These are phyloP conservation scores for Diplodia scrobiculata DNA, from an alignment of 2,329 filamentous ascomycete genomes.

Conservation along the genomic window DNA sequence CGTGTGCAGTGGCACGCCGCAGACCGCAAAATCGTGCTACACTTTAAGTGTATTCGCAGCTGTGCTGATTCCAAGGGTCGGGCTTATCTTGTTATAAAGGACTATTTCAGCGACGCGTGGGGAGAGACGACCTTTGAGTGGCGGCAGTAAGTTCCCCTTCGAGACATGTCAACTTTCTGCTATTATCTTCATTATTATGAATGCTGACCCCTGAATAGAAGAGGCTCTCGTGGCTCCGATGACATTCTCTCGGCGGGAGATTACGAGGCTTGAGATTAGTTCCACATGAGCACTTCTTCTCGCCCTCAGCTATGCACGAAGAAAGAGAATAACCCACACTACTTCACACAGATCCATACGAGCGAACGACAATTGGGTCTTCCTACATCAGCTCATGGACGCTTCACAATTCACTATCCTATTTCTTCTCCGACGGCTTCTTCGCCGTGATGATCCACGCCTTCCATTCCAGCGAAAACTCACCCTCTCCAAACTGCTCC, in stretches of 20 bases:
- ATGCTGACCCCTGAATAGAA: neutral
- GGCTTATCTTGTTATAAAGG: neutral
- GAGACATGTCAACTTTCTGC: too few species aligned
- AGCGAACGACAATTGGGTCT: neutral
- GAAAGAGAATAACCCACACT: neutral
- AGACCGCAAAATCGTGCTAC: neutral
- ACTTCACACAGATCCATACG: neutral
- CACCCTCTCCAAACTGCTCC: slow-evolving; percentile 20
- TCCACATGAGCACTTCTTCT: neutral
- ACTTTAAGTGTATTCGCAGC: neutral
- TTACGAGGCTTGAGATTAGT: neutral
- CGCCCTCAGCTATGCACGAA: too few species aligned
- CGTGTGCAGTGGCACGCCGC: slow-evolving; percentile 3
- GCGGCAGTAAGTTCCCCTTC: neutral
- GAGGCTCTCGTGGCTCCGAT: neutral
- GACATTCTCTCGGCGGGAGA: neutral
- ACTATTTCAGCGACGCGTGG: neutral
- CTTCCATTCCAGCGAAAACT: slow-evolving; percentile 5
- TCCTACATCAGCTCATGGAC: neutral
- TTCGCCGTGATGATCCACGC: slow-evolving; percentile 16
- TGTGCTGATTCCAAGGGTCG: too few species aligned
- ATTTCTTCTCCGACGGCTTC: neutral
- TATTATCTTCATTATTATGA: too few species aligned
- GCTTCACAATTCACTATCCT: neutral
- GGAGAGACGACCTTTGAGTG: neutral